A percentile compares a stretch with the other conserved stretches of the same genome.
phyloP scores from a whole-genome alignment of 139 green algal genomes.

The Gonium pectorale region DNA sequence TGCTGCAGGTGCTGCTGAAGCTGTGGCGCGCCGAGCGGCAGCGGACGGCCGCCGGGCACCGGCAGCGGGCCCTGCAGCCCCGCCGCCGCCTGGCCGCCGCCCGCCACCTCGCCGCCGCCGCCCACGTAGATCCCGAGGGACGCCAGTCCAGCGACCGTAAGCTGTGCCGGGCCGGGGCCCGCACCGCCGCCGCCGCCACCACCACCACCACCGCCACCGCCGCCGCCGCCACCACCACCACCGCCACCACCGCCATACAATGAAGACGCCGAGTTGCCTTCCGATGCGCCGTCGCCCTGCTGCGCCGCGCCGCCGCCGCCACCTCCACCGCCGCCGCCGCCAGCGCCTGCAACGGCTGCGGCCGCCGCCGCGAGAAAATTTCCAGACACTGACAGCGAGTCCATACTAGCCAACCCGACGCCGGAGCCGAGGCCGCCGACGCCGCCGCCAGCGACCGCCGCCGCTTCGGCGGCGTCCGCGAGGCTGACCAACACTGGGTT shows the following conservation, averaged over 20 bases:
- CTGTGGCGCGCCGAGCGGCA: constrained; percentile 34
- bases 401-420: too few relatives aligned
- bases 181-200: background rate
- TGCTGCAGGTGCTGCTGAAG: constrained; percentile 55
- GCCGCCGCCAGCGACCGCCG: background rate
- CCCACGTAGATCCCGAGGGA: constrained; percentile 2
- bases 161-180: background rate
- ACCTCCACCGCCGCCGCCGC: background rate
- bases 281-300: background rate
- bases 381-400: too few relatives aligned
- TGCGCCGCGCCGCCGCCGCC: background rate
- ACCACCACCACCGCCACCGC: too few relatives aligned
- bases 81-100: background rate
- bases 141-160: constrained; percentile 2
- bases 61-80: too few relatives aligned
- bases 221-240: background rate
- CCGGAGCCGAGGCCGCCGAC: background rate
- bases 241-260: too few relatives aligned
- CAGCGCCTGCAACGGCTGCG: background rate
- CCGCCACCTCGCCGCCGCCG: background rate
- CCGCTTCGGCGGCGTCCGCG: background rate
- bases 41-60: constrained; percentile 1
- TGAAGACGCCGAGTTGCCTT: too few relatives aligned
- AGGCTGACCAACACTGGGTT: background rate
- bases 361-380: too few relatives aligned